A percentile compares a stretch with the other conserved stretches of the same genome.
Conservation (phyloP, 2,329 filamentous ascomycete species). For the Fusarium mexicanum region DNA sequence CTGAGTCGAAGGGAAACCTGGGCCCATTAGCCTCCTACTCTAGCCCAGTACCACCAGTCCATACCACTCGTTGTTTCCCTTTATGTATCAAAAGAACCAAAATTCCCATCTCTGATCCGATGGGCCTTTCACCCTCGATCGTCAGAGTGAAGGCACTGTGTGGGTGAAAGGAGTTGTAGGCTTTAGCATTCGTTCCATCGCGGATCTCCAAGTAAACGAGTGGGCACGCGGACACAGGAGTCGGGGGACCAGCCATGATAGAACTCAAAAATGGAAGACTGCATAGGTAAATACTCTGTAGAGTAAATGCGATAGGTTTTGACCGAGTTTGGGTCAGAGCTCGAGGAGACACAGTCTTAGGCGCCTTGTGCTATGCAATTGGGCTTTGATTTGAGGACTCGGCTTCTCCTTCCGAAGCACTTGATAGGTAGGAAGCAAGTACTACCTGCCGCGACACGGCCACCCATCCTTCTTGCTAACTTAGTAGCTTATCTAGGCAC, state of each 20-base stretch:
- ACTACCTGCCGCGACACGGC: not conserved
- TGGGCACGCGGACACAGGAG: slow-evolving; percentile 45
- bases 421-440: not conserved
- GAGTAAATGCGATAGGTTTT: not conserved
- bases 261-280: not conserved
- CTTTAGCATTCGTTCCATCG: slow-evolving; percentile 28
- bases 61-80: slow-evolving; percentile 41
- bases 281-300: not conserved
- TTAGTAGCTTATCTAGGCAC: too few species aligned
- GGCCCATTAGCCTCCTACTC: not conserved
- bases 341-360: not conserved
- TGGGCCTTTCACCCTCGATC: slow-evolving; percentile 40
- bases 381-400: not conserved
- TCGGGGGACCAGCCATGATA: slow-evolving; percentile 43
- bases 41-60: not conserved
- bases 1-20: slow-evolving; percentile 47
- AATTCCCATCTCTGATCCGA: slow-evolving; percentile 13
- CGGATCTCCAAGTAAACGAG: slow-evolving; percentile 46
- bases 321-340: too few species aligned
- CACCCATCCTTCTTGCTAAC: not conserved
- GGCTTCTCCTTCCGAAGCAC: not conserved
- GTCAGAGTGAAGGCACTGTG: slow-evolving; percentile 42
- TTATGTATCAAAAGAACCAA: slow-evolving; percentile 44
- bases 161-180: slow-evolving; percentile 36
- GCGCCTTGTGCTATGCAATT: not conserved